Base-by-base conservation (phyloP, 139 green algal genomes). In the Mychonastes homosphaera region DNA sequence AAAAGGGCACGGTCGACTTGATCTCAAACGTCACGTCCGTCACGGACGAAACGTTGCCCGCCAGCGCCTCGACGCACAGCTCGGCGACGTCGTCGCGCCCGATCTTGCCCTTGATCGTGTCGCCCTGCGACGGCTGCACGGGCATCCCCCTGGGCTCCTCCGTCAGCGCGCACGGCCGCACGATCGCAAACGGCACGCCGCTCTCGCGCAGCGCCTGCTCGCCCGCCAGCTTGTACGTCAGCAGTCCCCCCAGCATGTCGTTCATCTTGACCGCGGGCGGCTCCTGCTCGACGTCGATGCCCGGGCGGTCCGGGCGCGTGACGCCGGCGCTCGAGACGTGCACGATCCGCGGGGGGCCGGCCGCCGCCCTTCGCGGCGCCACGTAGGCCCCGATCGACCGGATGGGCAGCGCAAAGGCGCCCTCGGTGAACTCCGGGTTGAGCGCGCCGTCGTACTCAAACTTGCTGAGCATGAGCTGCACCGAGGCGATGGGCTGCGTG, bases 11-110 rank as follows among this genome's bases (percentile, higher is more conserved):
- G 0, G 81, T 86, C n/a, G 66, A 84, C 29, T 79, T 86, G 32
- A 96, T 67, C 74, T 96, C 88, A 75, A 96, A 95, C 1, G 89
- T 96, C n/a, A n/a, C n/a, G n/a, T n/a, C n/a, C n/a, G n/a, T n/a
- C n/a, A n/a, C n/a, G n/a, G n/a, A n/a, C 19, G n/a, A n/a, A n/a
- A n/a, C n/a, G 33, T 58, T 82, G 62, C 82, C 53, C 1, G 40
- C 21, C 44, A 96, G 76, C 36, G 87, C 62, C 39, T 71, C 70
- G 2, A 86, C 73, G 36, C 79, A 91, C 33, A 96, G 72, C 40
- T 91, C 76, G 4, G 89, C 84, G 8, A 96, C 65, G 38, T 97
- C 89, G 41, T 95, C 73, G 3, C 78, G 67, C 10, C 56, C 54
- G 30, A 94, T 77, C 69, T 94, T 94, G 53, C 86, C 85, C 69